Base-by-base conservation (phyloP, 108 stramenopile genomes). In the Cyclostephanos invisitatus region DNA sequence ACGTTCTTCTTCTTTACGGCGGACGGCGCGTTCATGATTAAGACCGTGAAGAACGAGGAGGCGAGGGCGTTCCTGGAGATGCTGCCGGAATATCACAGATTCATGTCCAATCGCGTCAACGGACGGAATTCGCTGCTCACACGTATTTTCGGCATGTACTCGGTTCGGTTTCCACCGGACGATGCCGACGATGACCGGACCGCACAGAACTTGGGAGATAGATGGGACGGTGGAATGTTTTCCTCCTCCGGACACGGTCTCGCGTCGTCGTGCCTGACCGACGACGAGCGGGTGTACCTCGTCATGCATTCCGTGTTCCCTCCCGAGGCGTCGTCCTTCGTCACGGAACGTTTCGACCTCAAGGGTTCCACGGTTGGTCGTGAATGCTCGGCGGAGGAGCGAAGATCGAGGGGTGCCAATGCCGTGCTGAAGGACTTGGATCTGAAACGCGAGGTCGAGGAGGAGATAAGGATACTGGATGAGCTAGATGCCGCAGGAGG, bases 221-320 rank as follows among this genome's bases (percentile, higher is more conserved):
- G 89, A 84, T 95, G 92, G 70, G 65, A 74, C 27, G 84, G 92
- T 5, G 70, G 77, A 24, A 66, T 91, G 10, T 70, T 56, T 22
- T 76, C 68, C 15, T 76, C 68, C 44, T 51, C 59, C 21, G 67
- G 55, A 5, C 59, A 67, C 12, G 77, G 79, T 42, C 36, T 14
- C 20, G 55, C 53, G 48, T 12, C 15, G 18, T 32, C 64, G 18
- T 28, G 72, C 24, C 17, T 21, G 18, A 32, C 66, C 22, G 83
- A 84, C 21, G 72, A 79, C 42, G 77, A 87, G 60, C 74, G 87
- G 28, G 84, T 86, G 11, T 87, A 86, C 66, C 82, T 93, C 21
- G 87, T 95, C 14, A 92, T 93, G 89, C 91, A 95, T 74, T 81
- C 89, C 10, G 90, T 95, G 5, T 95, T 93, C 76, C 94, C 94